These are phyloP conservation scores for Fusarium subtropicale DNA, from an alignment of 2,329 filamentous ascomycete species.

Conservation along the genomic window DNA sequence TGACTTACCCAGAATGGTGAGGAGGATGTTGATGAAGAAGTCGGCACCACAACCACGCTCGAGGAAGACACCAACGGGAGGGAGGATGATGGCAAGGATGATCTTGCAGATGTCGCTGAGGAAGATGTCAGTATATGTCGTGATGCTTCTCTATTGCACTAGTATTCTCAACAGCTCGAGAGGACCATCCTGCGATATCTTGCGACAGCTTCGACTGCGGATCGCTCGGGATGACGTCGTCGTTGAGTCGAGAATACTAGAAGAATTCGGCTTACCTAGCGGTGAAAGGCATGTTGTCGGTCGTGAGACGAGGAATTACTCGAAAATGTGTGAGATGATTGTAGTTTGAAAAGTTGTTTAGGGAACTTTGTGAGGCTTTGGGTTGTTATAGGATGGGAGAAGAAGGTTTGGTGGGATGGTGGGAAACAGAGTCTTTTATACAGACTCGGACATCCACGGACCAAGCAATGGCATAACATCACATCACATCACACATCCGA, in stretches of 20 bases:
- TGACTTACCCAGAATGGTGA: slow-evolving; percentile 75
- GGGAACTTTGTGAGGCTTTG: slow-evolving; percentile 11
- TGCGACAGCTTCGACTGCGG: slow-evolving; percentile 26
- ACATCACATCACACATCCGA: slow-evolving; percentile 26
- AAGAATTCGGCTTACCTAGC: slow-evolving; percentile 59
- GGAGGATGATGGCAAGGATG: slow-evolving; percentile 89
- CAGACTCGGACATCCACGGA: slow-evolving; percentile 20
- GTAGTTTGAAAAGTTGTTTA: slow-evolving; percentile 19
- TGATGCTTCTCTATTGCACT: background rate
- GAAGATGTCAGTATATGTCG: slow-evolving; percentile 19
- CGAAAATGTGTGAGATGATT: slow-evolving; percentile 14
- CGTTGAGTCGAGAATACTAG: slow-evolving; percentile 4
- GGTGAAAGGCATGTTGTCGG: slow-evolving; percentile 68
- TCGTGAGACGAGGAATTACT: slow-evolving; percentile 33
- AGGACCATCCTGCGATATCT: slow-evolving; percentile 1
- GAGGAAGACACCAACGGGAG: slow-evolving; percentile 92
- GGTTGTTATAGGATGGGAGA: slow-evolving; percentile 16
- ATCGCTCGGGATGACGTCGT: slow-evolving; percentile 40
- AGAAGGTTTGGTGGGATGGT: slow-evolving; percentile 7
- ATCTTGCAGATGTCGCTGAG: slow-evolving; percentile 71
- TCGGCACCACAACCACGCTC: slow-evolving; percentile 90
- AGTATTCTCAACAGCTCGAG: background rate
- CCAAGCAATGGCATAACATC: slow-evolving; percentile 30
- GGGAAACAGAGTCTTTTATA: slow-evolving; percentile 45
- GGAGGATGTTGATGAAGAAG: slow-evolving; percentile 90